These are phyloP conservation scores for Phlegmacium glaucopus DNA, from an alignment of 768 basidiomycete species.

Conservation along the genomic window DNA sequence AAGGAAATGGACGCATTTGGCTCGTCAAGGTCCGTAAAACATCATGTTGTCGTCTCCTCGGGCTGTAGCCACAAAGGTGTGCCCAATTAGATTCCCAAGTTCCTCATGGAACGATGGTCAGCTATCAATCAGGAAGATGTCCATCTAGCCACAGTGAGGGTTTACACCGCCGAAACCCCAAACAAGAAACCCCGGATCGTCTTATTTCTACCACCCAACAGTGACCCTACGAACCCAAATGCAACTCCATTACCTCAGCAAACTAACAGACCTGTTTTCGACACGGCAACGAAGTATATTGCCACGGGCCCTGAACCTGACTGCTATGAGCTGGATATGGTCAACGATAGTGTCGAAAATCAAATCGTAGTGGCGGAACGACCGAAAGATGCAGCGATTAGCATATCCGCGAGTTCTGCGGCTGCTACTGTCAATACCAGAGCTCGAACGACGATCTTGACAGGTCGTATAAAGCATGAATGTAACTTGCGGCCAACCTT, in stretches of 20 bases:
- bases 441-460: conserved; percentile 74
- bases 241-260: conserved; percentile 17
- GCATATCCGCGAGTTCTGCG: conserved; percentile 30
- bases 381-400: conserved; percentile 56
- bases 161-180: conserved; percentile 53
- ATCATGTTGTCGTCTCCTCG: neutral
- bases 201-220: conserved; percentile 62
- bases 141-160: conserved; percentile 81
- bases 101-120: conserved; percentile 85
- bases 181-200: conserved; percentile 58
- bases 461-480: conserved; percentile 79
- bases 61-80: neutral
- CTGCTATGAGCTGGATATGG: conserved; percentile 86
- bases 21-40: conserved; percentile 69
- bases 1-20: conserved; percentile 77
- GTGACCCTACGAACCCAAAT: conserved; percentile 34
- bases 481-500: conserved; percentile 71
- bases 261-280: conserved; percentile 37
- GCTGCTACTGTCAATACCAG: conserved; percentile 48
- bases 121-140: conserved; percentile 68
- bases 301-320: conserved; percentile 46
- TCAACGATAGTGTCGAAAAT: conserved; percentile 81
- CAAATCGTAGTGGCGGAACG: conserved; percentile 83
- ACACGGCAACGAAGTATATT: conserved; percentile 26
- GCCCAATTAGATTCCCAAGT: conserved; percentile 69